A percentile compares a stretch with the other conserved stretches of the same genome.
These are phyloP conservation scores for Haplographium delicatum DNA, from an alignment of 495 filamentous ascomycete species.

Conservation along the genomic window DNA sequence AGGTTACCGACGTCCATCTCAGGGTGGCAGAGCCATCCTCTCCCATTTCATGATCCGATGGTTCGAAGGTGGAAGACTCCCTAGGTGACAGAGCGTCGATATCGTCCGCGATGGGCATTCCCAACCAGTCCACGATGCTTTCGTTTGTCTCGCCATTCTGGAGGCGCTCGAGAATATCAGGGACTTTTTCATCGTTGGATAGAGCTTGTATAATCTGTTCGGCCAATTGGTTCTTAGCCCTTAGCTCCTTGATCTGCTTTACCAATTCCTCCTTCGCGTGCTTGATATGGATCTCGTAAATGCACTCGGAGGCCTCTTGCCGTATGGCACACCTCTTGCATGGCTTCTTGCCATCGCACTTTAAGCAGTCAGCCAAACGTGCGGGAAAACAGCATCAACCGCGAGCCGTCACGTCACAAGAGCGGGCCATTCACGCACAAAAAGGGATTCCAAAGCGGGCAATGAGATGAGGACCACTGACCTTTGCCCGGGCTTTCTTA, in stretches of 20 bases:
- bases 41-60: conserved; percentile 24
- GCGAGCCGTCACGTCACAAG: too few relatives aligned
- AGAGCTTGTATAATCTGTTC: conserved; percentile 31
- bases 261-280: conserved; percentile 28
- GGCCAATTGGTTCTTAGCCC: conserved; percentile 26
- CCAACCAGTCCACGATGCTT: conserved; percentile 32
- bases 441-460: too few relatives aligned
- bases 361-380: conserved; percentile 4
- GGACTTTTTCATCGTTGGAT: conserved; percentile 29
- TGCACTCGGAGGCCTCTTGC: conserved; percentile 20
- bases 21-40: conserved; percentile 5
- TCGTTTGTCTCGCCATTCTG: conserved; percentile 29
- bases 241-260: conserved; percentile 24
- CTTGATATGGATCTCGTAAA: conserved; percentile 27
- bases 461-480: conserved; percentile 10
- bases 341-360: conserved; percentile 26
- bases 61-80: conserved; percentile 22
- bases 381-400: too few relatives aligned
- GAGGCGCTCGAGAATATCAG: conserved; percentile 31
- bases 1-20: conserved; percentile 32
- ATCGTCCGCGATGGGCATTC: conserved; percentile 22
- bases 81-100: conserved; percentile 17
- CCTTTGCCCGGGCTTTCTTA: conserved; percentile 28
- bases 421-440: too few relatives aligned
- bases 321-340: conserved; percentile 24